Conservation (phyloP, 2,329 filamentous ascomycete genomes). For the Cladophialophora exuberans region DNA sequence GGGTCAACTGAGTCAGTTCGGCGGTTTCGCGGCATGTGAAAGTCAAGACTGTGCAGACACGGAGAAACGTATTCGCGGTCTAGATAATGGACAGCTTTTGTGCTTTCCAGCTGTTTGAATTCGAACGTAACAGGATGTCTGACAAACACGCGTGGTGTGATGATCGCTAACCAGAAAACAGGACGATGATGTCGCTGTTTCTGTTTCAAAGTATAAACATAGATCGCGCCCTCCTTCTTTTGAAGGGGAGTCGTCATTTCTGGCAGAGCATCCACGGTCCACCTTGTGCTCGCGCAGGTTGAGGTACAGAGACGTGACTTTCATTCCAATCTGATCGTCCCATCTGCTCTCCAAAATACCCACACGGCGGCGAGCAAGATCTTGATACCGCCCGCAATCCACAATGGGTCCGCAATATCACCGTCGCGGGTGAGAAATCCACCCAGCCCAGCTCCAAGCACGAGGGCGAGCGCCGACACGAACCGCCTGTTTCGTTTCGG, state of each 20-base stretch:
- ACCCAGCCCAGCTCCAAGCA: slow-evolving; percentile 45
- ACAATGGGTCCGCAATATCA: slow-evolving; percentile 45
- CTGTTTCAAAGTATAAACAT: too few relatives aligned
- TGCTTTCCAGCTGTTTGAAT: too few relatives aligned
- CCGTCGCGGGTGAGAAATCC: slow-evolving; percentile 46
- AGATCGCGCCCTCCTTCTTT: too few relatives aligned
- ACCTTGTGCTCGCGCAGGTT: too few relatives aligned
- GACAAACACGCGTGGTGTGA: too few relatives aligned
- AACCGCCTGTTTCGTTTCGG: slow-evolving; percentile 45
- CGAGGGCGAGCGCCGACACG: slow-evolving; percentile 39
- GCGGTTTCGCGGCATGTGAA: not conserved
- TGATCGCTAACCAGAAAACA: too few relatives aligned
- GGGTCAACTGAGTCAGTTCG: not conserved
- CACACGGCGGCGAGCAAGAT: slow-evolving; percentile 41
- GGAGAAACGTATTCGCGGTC: slow-evolving; percentile 7
- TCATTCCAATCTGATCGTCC: slow-evolving; percentile 25
- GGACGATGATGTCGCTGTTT: too few relatives aligned
- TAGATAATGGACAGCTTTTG: too few relatives aligned
- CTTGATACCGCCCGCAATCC: slow-evolving; percentile 47
- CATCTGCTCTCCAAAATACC: slow-evolving; percentile 41
- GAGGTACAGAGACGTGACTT: not conserved
- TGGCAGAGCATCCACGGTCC: too few relatives aligned
- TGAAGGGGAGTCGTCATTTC: too few relatives aligned
- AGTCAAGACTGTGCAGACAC: not conserved
- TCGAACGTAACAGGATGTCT: too few relatives aligned